Conservation (phyloP, 306 rosid species). For the Luffa aegyptiaca region DNA sequence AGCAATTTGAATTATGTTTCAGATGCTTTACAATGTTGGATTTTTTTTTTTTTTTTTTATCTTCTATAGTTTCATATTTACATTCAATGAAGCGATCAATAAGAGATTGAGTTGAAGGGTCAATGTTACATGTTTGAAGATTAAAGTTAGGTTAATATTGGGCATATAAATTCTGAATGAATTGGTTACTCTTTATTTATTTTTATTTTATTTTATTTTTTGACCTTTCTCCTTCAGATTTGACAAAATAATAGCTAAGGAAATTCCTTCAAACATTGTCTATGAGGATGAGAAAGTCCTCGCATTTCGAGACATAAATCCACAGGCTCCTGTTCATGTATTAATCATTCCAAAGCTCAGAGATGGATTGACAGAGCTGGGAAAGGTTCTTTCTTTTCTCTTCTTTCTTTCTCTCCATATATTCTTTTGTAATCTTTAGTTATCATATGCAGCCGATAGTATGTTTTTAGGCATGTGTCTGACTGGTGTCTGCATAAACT, state of each 20-base stretch:
- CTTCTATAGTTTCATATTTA: neutral
- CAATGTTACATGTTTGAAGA: neutral
- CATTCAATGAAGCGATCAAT: neutral
- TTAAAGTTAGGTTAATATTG: neutral
- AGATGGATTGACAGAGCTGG: conserved; percentile 80
- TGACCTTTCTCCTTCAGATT: conserved; percentile 35
- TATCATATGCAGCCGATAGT: neutral
- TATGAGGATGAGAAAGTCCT: conserved; percentile 69
- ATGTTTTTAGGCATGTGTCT: neutral
- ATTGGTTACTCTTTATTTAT: neutral
- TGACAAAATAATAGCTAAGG: conserved; percentile 86
- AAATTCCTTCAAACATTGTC: conserved; percentile 74
- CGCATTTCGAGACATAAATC: conserved; percentile 75
- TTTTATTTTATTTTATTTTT: neutral
- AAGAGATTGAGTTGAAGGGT: neutral
- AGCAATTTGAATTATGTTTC: neutral
- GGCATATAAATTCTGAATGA: neutral
- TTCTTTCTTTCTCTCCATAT: neutral
- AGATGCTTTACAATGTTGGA: neutral
- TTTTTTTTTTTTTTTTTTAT: too few relatives aligned
- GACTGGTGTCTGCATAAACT: neutral
- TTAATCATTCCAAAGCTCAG: conserved; percentile 73
- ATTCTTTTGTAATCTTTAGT: neutral
- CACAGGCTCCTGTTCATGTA: conserved; percentile 89
- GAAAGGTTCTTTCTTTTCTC: conserved; percentile 34